phyloP scores from a whole-genome alignment of 1,284 basidiomycete genomes.

The Puccinia brachypodii region DNA sequence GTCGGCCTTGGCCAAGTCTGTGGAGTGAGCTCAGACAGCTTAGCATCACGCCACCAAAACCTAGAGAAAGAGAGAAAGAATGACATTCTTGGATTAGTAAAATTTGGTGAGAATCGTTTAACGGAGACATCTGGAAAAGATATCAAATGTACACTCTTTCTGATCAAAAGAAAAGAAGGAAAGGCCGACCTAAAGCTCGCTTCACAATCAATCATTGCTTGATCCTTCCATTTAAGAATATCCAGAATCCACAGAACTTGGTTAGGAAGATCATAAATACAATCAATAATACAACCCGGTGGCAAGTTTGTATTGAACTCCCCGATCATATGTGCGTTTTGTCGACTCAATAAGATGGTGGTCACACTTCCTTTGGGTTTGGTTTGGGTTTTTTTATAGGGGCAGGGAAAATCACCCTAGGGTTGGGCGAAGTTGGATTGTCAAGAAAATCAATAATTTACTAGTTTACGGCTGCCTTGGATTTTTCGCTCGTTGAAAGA shows the following conservation, averaged over 20 bases:
- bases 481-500: neutral
- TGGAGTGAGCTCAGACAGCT: constrained; percentile 24
- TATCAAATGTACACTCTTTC: neutral
- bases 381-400: neutral
- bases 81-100: neutral
- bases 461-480: neutral
- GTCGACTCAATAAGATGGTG: constrained; percentile 11
- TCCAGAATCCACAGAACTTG: constrained; percentile 30
- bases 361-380: neutral
- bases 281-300: constrained; percentile 27
- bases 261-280: constrained; percentile 13
- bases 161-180: neutral
- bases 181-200: constrained; percentile 31
- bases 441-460: neutral
- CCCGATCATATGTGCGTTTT: constrained; percentile 16
- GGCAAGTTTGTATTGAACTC: constrained; percentile 19
- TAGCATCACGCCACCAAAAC: constrained; percentile 47
- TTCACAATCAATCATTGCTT: constrained; percentile 45
- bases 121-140: neutral
- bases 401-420: constrained; percentile 2
- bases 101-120: neutral
- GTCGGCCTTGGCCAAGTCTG: neutral
- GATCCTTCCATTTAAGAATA: constrained; percentile 43
- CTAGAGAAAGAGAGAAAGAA: neutral
- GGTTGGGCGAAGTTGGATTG: neutral